Evolutionary conservation across 73 alveolate species (phyloP), one percentile per base, ranked within the genome.

Genomic region (Blepharisma stoltei): DNA sequence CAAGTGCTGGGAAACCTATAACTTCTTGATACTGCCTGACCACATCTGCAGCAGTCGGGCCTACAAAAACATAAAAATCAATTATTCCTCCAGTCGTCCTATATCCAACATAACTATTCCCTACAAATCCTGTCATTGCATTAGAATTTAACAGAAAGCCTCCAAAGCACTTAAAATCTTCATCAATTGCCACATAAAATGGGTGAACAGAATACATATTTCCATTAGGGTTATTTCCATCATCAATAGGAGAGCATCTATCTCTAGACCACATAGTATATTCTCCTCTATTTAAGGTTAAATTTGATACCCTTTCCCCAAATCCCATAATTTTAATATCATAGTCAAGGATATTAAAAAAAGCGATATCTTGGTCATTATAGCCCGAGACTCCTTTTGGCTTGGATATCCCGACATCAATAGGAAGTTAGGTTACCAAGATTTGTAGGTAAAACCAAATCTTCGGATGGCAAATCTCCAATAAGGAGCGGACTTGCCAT

Each of bases 1-100:
- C 81, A 47, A 88, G 68, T 7, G 43, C 83, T 41, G 98, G 95
- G 44, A 81, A 78, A 5, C 96, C 96, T 38, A 92, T 83, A 14
- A 92, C 41, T 45, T 76, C 68, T 70, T 79, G 88, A 67, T 83
- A 85, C 38, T 76, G 69, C 8, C 54, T 54, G 54, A 82, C 81
- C 6, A 88, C 90, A 44, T 69, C 76, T 27, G 78, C 89, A 11
- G 93, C 86, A 37, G 70, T 78, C 44, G 76, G 78, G 38, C 87
- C 87, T 37, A 80, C 38, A 54, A 86, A 73, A 52, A 92, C 65
- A 83, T 76, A 92, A 55, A 86, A 79, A 77, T 90, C 96, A 48
- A 86, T 87, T 6, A 89, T 83, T 52, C 98, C 98, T 18, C 79
- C 79, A 44, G 65, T 69, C 2, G 76, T n/a, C 43, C 65, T 69